Percentiles rank a stretch among this genome's conserved stretches.
Evolutionary conservation across 2,329 filamentous ascomycete species (phyloP).

Genomic region (Pestalotiopsis sp.): DNA sequence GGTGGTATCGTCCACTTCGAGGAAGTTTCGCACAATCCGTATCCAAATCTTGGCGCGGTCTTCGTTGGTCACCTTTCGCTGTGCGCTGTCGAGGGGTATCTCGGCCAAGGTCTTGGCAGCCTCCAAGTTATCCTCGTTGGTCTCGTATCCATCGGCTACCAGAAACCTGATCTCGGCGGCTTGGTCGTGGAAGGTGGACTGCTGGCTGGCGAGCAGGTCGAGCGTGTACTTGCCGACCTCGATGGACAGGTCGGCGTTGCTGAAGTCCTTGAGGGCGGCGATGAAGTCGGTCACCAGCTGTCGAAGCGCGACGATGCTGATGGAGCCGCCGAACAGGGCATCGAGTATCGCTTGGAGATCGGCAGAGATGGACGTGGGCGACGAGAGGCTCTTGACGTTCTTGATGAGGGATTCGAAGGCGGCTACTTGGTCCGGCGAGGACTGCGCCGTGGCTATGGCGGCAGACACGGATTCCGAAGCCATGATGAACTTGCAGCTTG

Average conservation of each 20-base stretch:
- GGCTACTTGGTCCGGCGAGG: slow-evolving; percentile 43
- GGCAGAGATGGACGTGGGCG: slow-evolving; percentile 40
- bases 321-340: slow-evolving; percentile 66
- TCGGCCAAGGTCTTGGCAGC: slow-evolving; percentile 80
- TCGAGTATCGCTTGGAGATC: slow-evolving; percentile 72
- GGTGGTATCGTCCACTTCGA: slow-evolving; percentile 91
- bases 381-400: slow-evolving; percentile 43
- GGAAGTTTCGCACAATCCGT: slow-evolving; percentile 89
- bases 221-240: slow-evolving; percentile 77
- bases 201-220: slow-evolving; percentile 62
- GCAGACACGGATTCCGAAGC: slow-evolving; percentile 40
- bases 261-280: slow-evolving; percentile 60
- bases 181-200: slow-evolving; percentile 80
- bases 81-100: slow-evolving; percentile 87
- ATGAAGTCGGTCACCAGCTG: slow-evolving; percentile 71
- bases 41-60: slow-evolving; percentile 88
- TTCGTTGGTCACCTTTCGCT: slow-evolving; percentile 79
- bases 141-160: slow-evolving; percentile 81
- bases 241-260: slow-evolving; percentile 69
- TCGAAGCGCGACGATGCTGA: slow-evolving; percentile 77
- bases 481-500: slow-evolving; percentile 19
- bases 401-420: slow-evolving; percentile 50
- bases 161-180: slow-evolving; percentile 78
- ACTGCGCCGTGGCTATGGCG: slow-evolving; percentile 45
- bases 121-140: slow-evolving; percentile 75